Base-by-base conservation (phyloP, 495 filamentous ascomycete species). In the Penicillium roqueforti region DNA sequence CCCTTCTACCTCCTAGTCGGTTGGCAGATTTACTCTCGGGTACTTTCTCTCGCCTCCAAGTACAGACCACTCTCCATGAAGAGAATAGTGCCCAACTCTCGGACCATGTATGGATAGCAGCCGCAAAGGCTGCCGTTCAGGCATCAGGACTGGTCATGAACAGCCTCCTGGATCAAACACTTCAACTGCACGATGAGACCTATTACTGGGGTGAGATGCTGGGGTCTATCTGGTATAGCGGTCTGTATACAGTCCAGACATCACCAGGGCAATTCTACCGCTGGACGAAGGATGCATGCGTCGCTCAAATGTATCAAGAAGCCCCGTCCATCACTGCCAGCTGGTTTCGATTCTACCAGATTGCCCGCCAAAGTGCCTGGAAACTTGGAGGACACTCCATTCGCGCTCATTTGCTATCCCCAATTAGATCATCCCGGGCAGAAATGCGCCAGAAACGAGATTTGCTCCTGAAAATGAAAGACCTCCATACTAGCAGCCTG, bases 141-240 rank as follows among this genome's bases (percentile, higher is more conserved):
- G 83, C 83, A 0, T 91, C 95, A 56, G 92, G 93, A 1, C 65
- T 88, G 16, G 72, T 92, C 14, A 69, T 97, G 55, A 80, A 83
- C 56, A 80, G 78, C 0, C 73, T 97, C 2, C 71, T 96, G 5
- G 83, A 91, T 26, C 85, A 91, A 56, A 90, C 88, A 14, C 81
- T 93, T n/a, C 82, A 83, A 0, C 60, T 98, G 8, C 84, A 81
- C 49, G 84, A 93, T 38, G 89, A 97, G 61, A 86, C 95, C 34
- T 87, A 83, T 71, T 97, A 97, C 63, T 98, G 93, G 93, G 87
- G 95, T 54, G 83, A 91, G 50, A 78, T 96, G 1, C 69, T 93
- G 38, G 79, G 81, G 1, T 92, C 88, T 11, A 80, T 85, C 34
- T 75, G 81, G 50, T 84, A 83, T 57, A 88, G 84, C 47, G 83